phyloP scores from a whole-genome alignment of 371 early-diverging fungal genomes.

The Mucor saturninus region DNA sequence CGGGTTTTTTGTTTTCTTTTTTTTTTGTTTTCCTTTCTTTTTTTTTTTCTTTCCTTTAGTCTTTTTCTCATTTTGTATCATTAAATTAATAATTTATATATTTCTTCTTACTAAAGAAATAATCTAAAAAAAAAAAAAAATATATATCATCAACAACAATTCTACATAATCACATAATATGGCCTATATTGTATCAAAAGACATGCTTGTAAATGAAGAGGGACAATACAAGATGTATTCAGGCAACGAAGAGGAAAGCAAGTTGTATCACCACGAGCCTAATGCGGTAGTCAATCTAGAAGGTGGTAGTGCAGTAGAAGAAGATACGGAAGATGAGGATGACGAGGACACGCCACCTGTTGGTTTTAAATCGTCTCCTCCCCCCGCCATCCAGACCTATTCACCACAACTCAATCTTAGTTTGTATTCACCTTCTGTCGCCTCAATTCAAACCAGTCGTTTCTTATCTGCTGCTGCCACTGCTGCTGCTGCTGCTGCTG shows the following conservation, averaged over 20 bases:
- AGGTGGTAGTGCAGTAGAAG: no score
- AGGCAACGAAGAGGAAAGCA: no score
- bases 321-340: neutral
- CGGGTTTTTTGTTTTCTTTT: no score
- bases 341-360: neutral
- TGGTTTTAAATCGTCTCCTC: neutral
- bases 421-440: conserved; percentile 9
- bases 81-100: no score
- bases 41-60: neutral
- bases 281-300: neutral
- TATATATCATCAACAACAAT: no score
- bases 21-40: no score
- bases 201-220: no score
- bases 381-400: conserved; percentile 18
- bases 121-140: no score
- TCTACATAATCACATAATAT: neutral
- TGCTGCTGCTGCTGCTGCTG: neutral
- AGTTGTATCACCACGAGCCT: no score
- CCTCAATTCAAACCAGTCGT: neutral
- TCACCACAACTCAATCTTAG: conserved; percentile 19
- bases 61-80: no score
- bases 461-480: neutral
- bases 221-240: no score
- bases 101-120: no score
- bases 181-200: neutral